Evolutionary conservation across 768 basidiomycete genomes (phyloP), one percentile per base, ranked within the genome.

Genomic region (Lyophyllum atratum): DNA sequence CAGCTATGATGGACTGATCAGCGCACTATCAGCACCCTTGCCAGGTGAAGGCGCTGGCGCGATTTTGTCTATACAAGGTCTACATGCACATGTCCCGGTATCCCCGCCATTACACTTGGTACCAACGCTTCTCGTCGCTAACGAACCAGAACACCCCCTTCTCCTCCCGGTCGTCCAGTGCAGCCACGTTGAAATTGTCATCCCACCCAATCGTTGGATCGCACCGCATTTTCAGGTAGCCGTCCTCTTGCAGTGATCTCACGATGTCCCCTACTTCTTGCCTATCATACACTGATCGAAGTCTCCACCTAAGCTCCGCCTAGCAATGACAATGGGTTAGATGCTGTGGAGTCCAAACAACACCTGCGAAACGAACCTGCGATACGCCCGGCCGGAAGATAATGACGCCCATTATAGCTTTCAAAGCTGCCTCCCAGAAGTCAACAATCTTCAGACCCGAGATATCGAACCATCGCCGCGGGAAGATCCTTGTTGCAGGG

Each of bases 401-500:
- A 37, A 93, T 67, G 24, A 85, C 70, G 8, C 89, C 83, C 52
- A 86, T 79, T 43, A 92, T 84, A 7, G 90, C 87, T 61, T 83
- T 78, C 44, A 87, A 65, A 8, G 85, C 90, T n/a, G 87, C 82
- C 53, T 83, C 79, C 92, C 92, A 93, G 34, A 81, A 78, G 55
- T 86, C 84, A 10, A 72, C 67, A 33, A 92, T 72, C 63, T 76
- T 84, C 15, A 64, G 63, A 3, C 92, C 92, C n/a, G 74, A 73
- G 53, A 91, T 81, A 66, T 91, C 88, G 39, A 90, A 71, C 92
- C 91, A 93, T 17, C 91, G 83, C 31, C 90, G 79, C 40, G 92
- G 91, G 52, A 85, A 79, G 15, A 85, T 59, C 60, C 81, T 72
- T 45, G 68, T 72, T 39, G 76, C 66, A 8, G 72, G 82, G 47